Evolutionary conservation across 1,139 yeast genomes (phyloP).

Genomic region (Suhomyces bolitotheri): DNA sequence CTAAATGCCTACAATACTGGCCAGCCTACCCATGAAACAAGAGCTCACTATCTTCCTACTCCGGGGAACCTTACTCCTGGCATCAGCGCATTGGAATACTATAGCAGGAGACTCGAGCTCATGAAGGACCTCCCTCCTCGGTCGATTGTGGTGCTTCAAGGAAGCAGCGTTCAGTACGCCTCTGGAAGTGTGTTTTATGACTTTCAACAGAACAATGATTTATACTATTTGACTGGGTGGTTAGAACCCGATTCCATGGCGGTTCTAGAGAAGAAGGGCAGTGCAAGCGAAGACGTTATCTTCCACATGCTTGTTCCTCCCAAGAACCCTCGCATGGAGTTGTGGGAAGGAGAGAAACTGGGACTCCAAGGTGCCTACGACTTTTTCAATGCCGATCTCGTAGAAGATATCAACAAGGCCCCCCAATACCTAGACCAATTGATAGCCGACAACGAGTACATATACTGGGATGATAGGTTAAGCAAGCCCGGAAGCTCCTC

Average conservation of each 20-base stretch:
- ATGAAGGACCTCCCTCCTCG: constrained; percentile 58
- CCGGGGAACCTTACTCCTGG: constrained; percentile 89
- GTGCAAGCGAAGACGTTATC: constrained; percentile 52
- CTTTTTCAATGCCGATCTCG: constrained; percentile 83
- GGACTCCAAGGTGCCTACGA: constrained; percentile 83
- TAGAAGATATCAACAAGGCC: constrained; percentile 50
- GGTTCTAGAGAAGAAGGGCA: constrained; percentile 60
- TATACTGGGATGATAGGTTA: constrained; percentile 51
- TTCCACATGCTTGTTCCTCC: constrained; percentile 87
- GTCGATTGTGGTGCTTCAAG: constrained; percentile 73
- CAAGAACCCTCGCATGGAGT: constrained; percentile 71
- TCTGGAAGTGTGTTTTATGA: constrained; percentile 89
- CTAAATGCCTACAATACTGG: constrained; percentile 52
- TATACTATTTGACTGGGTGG: constrained; percentile 89
- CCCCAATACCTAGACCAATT: constrained; percentile 46
- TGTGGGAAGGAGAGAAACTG: constrained; percentile 94
- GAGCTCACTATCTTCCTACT: constrained; percentile 68
- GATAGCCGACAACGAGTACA: constrained; percentile 44
- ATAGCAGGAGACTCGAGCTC: constrained; percentile 61
- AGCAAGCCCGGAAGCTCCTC: constrained; percentile 15
- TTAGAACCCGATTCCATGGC: constrained; percentile 86
- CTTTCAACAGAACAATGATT: constrained; percentile 88
- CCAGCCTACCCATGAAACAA: constrained; percentile 83
- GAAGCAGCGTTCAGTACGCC: constrained; percentile 71
- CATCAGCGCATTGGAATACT: constrained; percentile 80